phyloP scores from a whole-genome alignment of 1,139 yeast genomes.

The Blastobotrys illinoisensis region DNA sequence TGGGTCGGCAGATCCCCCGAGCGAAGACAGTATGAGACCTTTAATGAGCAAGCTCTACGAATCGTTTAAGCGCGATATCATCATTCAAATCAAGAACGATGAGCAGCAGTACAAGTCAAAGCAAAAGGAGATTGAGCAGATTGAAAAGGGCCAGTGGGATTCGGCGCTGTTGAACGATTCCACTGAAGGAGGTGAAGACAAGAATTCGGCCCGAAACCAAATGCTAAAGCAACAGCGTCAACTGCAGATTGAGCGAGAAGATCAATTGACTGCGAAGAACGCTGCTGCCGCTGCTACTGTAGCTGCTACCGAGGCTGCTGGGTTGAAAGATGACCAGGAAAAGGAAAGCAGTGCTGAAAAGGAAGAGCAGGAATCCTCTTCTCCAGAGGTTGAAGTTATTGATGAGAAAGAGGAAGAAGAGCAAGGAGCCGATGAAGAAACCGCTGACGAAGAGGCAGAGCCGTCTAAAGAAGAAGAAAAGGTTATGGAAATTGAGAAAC shows the following conservation, averaged over 20 bases:
- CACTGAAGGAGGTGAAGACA: constrained; percentile 14
- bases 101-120: constrained; percentile 30
- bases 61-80: constrained; percentile 26
- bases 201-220: constrained; percentile 18
- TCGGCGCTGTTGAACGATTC: constrained; percentile 24
- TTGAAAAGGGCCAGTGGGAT: constrained; percentile 36
- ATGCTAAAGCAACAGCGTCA: constrained; percentile 24
- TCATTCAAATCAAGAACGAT: constrained; percentile 29
- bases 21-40: constrained; percentile 25
- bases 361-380: constrained; percentile 20
- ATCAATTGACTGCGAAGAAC: neutral
- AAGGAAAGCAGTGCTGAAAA: constrained; percentile 2
- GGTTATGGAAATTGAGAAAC: constrained; percentile 4
- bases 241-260: neutral
- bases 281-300: neutral
- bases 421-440: constrained; percentile 6
- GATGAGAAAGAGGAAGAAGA: constrained; percentile 16
- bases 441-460: constrained; percentile 21
- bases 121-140: constrained; percentile 31
- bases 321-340: neutral
- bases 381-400: constrained; percentile 19
- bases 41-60: constrained; percentile 27
- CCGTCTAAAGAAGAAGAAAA: constrained; percentile 18
- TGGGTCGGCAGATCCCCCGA: constrained; percentile 22
- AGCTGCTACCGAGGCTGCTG: neutral